Evolutionary conservation across 805 yeast species (phyloP), one percentile per base, ranked within the genome.

Genomic region (Hanseniaspora valbyensis): DNA sequence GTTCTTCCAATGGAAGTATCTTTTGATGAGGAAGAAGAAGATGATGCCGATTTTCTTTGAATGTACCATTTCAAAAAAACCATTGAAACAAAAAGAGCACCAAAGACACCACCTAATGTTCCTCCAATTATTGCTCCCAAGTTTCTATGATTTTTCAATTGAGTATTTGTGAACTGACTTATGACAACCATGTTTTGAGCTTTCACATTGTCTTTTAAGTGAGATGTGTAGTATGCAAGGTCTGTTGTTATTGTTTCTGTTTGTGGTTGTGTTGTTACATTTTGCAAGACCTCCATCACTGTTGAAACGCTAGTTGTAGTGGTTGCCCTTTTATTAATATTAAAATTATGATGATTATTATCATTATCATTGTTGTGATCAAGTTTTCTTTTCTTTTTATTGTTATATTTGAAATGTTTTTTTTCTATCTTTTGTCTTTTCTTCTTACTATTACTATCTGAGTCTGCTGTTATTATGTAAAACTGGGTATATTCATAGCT

Each of bases 91-190:
- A 39, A 7, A 24, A 51, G 9, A 7, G 32, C 34, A 18, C 50
- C 53, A 40, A 45, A 36, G 18, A 51, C 41, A 34, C 50, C 43
- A 16, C 53, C 53, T 3, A 51, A 10, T 3, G 46, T 45, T 7
- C 45, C 43, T 8, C 53, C 53, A 4, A 51, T 12, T 9, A 24
- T 40, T 4, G 39, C 38, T 1, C 42, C 46, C 13, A 41, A 16
- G 12, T 43, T 25, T 1, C 13, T 12, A 19, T 33, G 29, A 4
- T 13, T 36, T 26, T 26, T 16, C 10, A 14, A 16, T 4, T 4
- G 4, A 38, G 24, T 28, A 10, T 22, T 36, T 9, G 44, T 26
- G 12, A 40, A 19, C 19, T 33, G n/a, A 13, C n/a, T 19, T 2
- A 49, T 10, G 4, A 49, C 40, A 5, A 39, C 32, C 42, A 41